Evolutionary conservation across 2,329 filamentous ascomycete genomes (phyloP).

Genomic region (Fusarium odoratissimum): DNA sequence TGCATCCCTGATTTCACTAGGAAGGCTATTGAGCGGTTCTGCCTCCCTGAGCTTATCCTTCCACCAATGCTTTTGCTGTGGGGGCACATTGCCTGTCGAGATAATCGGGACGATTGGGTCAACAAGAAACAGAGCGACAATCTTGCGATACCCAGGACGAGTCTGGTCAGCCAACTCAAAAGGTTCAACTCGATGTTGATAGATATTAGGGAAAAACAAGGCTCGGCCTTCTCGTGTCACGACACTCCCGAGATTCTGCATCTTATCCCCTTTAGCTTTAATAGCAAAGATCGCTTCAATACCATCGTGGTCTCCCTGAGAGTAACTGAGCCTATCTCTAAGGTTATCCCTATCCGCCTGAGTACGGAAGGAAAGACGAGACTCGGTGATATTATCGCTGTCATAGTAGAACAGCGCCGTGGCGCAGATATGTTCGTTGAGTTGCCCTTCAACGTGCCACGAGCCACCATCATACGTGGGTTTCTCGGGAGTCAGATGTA

Average conservation of each 20-base stretch:
- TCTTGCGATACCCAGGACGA: conserved; percentile 67
- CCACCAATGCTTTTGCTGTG: conserved; percentile 56
- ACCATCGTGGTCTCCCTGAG: conserved; percentile 48
- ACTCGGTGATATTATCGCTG: conserved; percentile 67
- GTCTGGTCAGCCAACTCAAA: conserved; percentile 64
- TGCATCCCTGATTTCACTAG: neutral
- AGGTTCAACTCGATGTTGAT: conserved; percentile 62
- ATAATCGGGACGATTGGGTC: conserved; percentile 62
- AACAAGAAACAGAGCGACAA: conserved; percentile 70
- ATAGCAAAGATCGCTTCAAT: conserved; percentile 53
- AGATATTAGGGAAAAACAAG: conserved; percentile 65
- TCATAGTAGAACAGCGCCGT: conserved; percentile 73
- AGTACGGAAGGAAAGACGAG: conserved; percentile 62
- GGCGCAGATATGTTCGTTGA: conserved; percentile 73
- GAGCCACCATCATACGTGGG: conserved; percentile 63
- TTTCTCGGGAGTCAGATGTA: conserved; percentile 70
- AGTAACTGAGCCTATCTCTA: conserved; percentile 38
- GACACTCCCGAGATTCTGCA: conserved; percentile 59
- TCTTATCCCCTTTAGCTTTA: conserved; percentile 7
- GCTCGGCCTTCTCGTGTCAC: conserved; percentile 59
- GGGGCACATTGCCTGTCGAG: conserved; percentile 57
- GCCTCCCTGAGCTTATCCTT: neutral
- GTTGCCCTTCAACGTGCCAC: conserved; percentile 66
- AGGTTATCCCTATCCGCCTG: conserved; percentile 48
- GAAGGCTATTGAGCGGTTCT: neutral